A percentile compares a stretch with the other conserved stretches of the same genome.
Evolutionary conservation across 1,284 basidiomycete genomes (phyloP).

Genomic region (Apiotrichum akiyoshidainum): DNA sequence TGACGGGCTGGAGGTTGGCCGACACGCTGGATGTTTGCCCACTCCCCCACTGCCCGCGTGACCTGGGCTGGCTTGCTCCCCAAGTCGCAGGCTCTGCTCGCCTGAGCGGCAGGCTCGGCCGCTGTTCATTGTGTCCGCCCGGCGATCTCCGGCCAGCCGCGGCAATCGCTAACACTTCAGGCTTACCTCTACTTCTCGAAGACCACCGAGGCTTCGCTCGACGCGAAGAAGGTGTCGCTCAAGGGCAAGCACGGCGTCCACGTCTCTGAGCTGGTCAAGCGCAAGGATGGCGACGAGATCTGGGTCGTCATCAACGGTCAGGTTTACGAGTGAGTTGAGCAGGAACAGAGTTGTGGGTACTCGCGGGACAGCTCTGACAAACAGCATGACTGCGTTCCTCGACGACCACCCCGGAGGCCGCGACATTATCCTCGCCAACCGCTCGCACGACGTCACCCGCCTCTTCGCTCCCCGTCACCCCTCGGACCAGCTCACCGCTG

Average conservation of each 20-base stretch:
- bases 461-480: conserved; percentile 48
- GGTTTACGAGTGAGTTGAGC: conserved; percentile 42
- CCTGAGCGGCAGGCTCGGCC: too few species aligned
- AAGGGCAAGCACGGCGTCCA: conserved; percentile 15
- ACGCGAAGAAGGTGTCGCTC: not conserved
- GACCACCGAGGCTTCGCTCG: conserved; percentile 5
- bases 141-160: too few species aligned
- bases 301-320: conserved; percentile 49
- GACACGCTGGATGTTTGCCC: too few species aligned
- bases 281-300: conserved; percentile 32
- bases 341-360: too few species aligned
- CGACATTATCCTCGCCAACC: conserved; percentile 42
- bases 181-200: conserved; percentile 9
- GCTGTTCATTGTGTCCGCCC: too few species aligned
- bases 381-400: conserved; percentile 43
- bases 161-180: conserved; percentile 1
- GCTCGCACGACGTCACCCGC: conserved; percentile 42
- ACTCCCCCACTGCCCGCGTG: too few species aligned
- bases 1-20: too few species aligned
- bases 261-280: conserved; percentile 35
- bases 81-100: too few species aligned
- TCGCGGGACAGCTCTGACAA: not conserved
- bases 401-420: conserved; percentile 46
- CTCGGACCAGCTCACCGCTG: conserved; percentile 39
- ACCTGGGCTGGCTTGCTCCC: too few species aligned